Base-by-base conservation (phyloP, 306 rosid genomes). In the Trifolium subterraneum region DNA sequence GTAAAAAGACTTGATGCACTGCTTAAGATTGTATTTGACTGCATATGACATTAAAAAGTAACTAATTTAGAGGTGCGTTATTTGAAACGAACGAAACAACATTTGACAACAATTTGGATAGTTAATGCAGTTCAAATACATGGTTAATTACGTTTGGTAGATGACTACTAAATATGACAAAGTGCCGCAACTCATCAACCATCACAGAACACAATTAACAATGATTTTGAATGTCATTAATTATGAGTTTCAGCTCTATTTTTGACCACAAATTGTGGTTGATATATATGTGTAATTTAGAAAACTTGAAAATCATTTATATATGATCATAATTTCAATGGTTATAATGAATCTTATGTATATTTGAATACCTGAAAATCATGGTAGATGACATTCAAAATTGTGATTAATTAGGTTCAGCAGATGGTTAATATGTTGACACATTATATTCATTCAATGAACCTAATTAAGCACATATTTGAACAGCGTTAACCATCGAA, bases 1-100 rank as follows among this genome's bases (percentile, higher is more conserved):
- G 99, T 94, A 74, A 94, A 94, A 68, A 92, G 96, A 82, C 99
- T 94, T 36, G 97, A 94, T 68, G 96, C 83, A 78, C 99, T 94
- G 89, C 99, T 94, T 73, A 94, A 85, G 88, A 94, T 94, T 56
- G 99, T 92, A 79, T 94, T 94, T 7, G 99, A 94, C 99, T 94
- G 90, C 92, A 85, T 1, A 66, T 36, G 35, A 79, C 62, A 84
- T 75, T 6, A 72, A 47, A 64, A 79, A 56, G 5, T 19, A 66
- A 55, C 71, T 45, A 38, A 58, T 45, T 79, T 64, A 79, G 63
- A 23, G 18, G 36, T 56, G 25, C 19, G 15, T 23, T 23, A 56
- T 2, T 5, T 12, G 16, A 5, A n/a, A 5, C 63, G 27, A 23
- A 55, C 0, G 11, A 23, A 11, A 56, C 11, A 56, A 10, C 22